Evolutionary conservation across 805 yeast species (phyloP).

Genomic region (Myxozyma neglecta): DNA sequence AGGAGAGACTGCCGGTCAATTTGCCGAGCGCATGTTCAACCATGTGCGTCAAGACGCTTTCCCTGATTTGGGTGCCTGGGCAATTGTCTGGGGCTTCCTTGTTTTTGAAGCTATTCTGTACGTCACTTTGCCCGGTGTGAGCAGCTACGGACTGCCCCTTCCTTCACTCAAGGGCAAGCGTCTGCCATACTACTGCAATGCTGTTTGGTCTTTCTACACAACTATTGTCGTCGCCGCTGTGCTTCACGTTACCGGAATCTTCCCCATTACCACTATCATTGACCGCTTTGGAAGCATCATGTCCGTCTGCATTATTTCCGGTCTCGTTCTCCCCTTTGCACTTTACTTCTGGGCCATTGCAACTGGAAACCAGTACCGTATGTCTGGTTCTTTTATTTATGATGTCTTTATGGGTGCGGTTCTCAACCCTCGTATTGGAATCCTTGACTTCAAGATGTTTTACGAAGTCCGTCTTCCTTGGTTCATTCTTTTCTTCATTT

Average conservation of each 20-base stretch:
- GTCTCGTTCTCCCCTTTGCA: conserved; percentile 64
- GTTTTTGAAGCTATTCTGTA: conserved; percentile 70
- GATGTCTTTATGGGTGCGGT: conserved; percentile 98
- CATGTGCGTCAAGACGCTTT: conserved; percentile 41
- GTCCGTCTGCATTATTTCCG: conserved; percentile 84
- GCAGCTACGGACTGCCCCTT: conserved; percentile 94
- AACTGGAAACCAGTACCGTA: conserved; percentile 76
- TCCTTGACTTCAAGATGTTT: conserved; percentile 92
- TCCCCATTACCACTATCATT: conserved; percentile 70
- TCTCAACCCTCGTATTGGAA: conserved; percentile 91
- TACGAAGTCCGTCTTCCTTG: conserved; percentile 97
- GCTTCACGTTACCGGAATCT: conserved; percentile 72
- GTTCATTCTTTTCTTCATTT: conserved; percentile 81
- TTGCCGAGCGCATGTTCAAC: conserved; percentile 43
- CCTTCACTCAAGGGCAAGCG: conserved; percentile 75
- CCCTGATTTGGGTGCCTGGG: conserved; percentile 57
- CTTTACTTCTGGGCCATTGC: conserved; percentile 68
- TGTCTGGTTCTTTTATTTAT: conserved; percentile 88
- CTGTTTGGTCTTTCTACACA: conserved; percentile 78
- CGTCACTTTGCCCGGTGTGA: conserved; percentile 84
- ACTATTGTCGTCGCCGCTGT: conserved; percentile 57
- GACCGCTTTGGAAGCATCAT: conserved; percentile 88
- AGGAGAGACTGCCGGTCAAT: conserved; percentile 49
- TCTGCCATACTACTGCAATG: conserved; percentile 91
- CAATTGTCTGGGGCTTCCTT: conserved; percentile 69